Conservation (phyloP, 768 basidiomycete genomes). For the Lanmaoa rubissima region DNA sequence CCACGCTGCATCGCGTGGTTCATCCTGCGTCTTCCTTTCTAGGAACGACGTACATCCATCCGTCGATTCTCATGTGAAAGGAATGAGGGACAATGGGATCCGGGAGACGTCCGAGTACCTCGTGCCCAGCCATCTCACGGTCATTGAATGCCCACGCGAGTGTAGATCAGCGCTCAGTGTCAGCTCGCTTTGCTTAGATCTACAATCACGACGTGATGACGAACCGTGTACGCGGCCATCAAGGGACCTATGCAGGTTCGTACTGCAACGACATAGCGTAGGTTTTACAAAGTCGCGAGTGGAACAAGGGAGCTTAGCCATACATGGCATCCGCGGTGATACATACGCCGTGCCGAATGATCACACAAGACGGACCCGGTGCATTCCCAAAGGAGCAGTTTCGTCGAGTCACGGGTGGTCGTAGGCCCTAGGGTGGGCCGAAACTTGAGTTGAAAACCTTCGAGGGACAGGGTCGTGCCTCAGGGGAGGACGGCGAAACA, state of each 20-base stretch:
- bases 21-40: not conserved
- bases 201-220: not conserved
- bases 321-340: not conserved
- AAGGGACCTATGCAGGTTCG: not conserved
- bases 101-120: too few species aligned
- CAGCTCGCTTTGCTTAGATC: conserved; percentile 2
- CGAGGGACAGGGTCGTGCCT: not conserved
- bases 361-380: not conserved
- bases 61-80: not conserved
- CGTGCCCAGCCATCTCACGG: not conserved
- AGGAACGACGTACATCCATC: not conserved
- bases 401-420: not conserved
- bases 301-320: not conserved
- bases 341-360: not conserved
- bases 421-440: not conserved
- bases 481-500: not conserved
- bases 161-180: conserved; percentile 10
- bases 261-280: not conserved
- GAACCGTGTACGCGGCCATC: conserved; percentile 5
- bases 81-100: not conserved
- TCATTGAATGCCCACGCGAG: conserved; percentile 6
- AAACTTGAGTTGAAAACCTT: not conserved
- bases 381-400: not conserved
- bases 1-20: not conserved
- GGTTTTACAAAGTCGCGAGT: too few species aligned